phyloP scores from a whole-genome alignment of 179 eudicot genomes.

The Sideroxylon spinosum region DNA sequence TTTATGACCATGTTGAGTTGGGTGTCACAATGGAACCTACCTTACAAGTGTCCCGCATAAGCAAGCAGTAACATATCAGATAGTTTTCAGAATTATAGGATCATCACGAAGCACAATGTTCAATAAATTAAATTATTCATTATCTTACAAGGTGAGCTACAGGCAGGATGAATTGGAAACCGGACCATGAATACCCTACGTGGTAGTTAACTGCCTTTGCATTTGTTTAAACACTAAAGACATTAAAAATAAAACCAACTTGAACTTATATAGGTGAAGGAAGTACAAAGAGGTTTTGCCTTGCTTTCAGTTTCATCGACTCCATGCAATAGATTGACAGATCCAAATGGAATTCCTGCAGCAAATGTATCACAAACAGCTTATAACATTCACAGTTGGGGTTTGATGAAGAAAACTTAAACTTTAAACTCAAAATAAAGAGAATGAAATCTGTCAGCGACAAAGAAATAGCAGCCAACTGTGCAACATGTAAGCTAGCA shows the following conservation, averaged over 20 bases:
- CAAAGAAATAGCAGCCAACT: not conserved
- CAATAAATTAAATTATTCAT: not conserved
- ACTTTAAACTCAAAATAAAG: not conserved
- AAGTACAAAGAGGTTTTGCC: conserved; percentile 44
- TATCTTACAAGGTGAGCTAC: not conserved
- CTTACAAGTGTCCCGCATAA: not conserved
- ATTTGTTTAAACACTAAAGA: not conserved
- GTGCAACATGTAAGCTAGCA: not conserved
- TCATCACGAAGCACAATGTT: not conserved
- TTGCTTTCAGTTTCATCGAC: conserved; percentile 98
- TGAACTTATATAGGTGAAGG: conserved; percentile 23
- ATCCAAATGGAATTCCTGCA: conserved; percentile 97
- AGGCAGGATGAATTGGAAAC: not conserved
- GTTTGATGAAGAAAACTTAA: not conserved
- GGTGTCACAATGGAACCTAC: not conserved
- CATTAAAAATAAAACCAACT: conserved; percentile 12
- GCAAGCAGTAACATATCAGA: not conserved
- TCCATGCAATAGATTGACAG: conserved; percentile 83
- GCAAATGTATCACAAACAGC: conserved; percentile 20
- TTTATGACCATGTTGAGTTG: not conserved
- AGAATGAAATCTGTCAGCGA: not conserved
- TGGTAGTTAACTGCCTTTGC: not conserved
- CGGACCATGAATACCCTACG: not conserved
- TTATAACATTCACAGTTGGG: not conserved
- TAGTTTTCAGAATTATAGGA: not conserved